Evolutionary conservation across 371 early-diverging fungal genomes (phyloP), one percentile per base, ranked within the genome.

Genomic region (Smittium culicis): DNA sequence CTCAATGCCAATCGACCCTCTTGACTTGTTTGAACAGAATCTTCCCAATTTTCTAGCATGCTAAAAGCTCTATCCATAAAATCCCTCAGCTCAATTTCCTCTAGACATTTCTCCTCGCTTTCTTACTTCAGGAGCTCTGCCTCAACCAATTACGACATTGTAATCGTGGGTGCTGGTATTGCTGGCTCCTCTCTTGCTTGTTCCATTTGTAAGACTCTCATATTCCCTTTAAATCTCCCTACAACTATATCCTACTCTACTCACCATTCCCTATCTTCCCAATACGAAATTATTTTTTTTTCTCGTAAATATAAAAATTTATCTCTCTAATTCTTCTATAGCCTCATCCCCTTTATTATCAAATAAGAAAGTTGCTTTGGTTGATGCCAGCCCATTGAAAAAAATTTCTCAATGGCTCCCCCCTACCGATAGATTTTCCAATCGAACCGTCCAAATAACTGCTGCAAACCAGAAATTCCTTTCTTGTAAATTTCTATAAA

Each of bases 141-240:
- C 20, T 11, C 45, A 5, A 11, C 45, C 45, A 62, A 62, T 24
- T 89, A 87, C 65, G 90, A 90, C 67, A 78, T 88, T 14, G 87
- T 87, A 33, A 88, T 95, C 73, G 88, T 95, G n/a, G 96, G 96
- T 27, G 93, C 91, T 55, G 96, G 96, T n/a, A 85, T 90, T 30
- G 86, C 91, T 30, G 96, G 96, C 34, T 85, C 85, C 24, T 87
- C 92, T 11, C 77, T 92, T 31, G 94, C 93, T 14, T 85, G 85
- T 67, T 85, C 87, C 17, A 80, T 94, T 54, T 86, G 90, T 89
- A 80, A 67, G 8, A 11, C 45, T 20, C 20, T 45, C 20, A 11
- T 45, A 45, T 45, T 45, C 45, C 20, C 20, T 45, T 45, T 5
- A 20, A n/a, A n/a, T n/a, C n/a, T n/a, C n/a, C n/a, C n/a, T n/a